These are phyloP conservation scores for Pulveroboletus sp. DNA, from an alignment of 768 basidiomycete species.

Conservation along the genomic window DNA sequence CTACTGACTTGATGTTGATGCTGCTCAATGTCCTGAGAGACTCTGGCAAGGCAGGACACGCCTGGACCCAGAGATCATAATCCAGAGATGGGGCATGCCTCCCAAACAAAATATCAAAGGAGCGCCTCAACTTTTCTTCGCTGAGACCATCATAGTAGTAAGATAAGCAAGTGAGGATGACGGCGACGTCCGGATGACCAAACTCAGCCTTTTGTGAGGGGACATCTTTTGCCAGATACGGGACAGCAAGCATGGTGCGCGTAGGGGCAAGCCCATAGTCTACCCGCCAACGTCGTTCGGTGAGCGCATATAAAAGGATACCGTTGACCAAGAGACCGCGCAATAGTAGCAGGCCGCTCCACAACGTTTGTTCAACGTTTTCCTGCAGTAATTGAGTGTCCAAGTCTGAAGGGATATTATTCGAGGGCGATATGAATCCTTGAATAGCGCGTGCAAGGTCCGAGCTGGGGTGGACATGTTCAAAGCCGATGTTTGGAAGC, in stretches of 20 bases:
- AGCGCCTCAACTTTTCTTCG: slow-evolving; percentile 12
- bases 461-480: not conserved
- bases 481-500: slow-evolving; percentile 8
- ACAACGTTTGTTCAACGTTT: not conserved
- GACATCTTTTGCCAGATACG: slow-evolving; percentile 28
- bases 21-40: no score
- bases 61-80: slow-evolving; percentile 21
- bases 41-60: slow-evolving; percentile 14
- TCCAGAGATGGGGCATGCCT: slow-evolving; percentile 18
- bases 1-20: no score
- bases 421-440: slow-evolving; percentile 6
- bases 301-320: slow-evolving; percentile 20
- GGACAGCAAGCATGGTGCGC: slow-evolving; percentile 25
- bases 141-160: slow-evolving; percentile 28
- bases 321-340: slow-evolving; percentile 26
- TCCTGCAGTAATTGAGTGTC: not conserved
- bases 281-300: slow-evolving; percentile 28
- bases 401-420: not conserved
- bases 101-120: slow-evolving; percentile 17
- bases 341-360: slow-evolving; percentile 18
- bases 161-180: slow-evolving; percentile 13
- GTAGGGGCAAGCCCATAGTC: slow-evolving; percentile 19
- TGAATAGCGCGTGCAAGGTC: not conserved
- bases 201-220: slow-evolving; percentile 26
- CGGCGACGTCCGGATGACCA: slow-evolving; percentile 25